A percentile compares a stretch with the other conserved stretches of the same genome.
Evolutionary conservation across 2,329 filamentous ascomycete genomes (phyloP).

Genomic region (Ophiosphaerella korrae): DNA sequence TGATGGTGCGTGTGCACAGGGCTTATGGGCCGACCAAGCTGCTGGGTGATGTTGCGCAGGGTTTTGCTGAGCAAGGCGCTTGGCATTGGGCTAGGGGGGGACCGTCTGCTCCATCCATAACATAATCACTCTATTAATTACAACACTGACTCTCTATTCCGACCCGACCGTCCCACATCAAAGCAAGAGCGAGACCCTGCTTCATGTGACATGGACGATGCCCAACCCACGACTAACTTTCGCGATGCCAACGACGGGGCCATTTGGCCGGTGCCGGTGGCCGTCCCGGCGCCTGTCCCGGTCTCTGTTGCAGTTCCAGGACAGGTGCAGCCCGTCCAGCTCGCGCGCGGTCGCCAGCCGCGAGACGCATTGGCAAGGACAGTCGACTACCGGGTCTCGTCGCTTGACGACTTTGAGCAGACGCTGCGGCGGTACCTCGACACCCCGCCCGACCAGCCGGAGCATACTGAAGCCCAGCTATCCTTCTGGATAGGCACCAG

Average conservation of each 20-base stretch:
- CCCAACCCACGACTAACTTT: constrained; percentile 11
- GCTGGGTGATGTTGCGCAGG: constrained; percentile 3
- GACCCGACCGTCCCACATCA: no score
- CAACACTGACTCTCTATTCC: no score
- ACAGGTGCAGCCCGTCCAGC: constrained; percentile 18
- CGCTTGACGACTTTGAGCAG: constrained; percentile 44
- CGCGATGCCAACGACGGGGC: constrained; percentile 18
- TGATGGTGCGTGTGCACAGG: no score
- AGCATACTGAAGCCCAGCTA: constrained; percentile 47
- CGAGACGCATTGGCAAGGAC: constrained; percentile 44
- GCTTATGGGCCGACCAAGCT: not conserved
- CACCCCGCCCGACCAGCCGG: constrained; percentile 40
- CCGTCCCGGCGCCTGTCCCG: no score
- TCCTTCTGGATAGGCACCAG: constrained; percentile 46
- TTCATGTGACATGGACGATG: constrained; percentile 25
- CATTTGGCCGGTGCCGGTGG: constrained; percentile 15
- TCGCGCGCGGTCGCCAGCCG: constrained; percentile 46
- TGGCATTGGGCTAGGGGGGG: not conserved
- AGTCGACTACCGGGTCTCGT: constrained; percentile 36
- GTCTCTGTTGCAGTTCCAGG: not conserved
- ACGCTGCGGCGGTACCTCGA: constrained; percentile 43
- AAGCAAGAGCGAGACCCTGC: not conserved
- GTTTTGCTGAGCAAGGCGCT: not conserved
- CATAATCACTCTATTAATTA: constrained; percentile 2
- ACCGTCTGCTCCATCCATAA: not conserved